Evolutionary conservation across 352 stramenopile species (phyloP).

Genomic region (Globisporangium parvum): DNA sequence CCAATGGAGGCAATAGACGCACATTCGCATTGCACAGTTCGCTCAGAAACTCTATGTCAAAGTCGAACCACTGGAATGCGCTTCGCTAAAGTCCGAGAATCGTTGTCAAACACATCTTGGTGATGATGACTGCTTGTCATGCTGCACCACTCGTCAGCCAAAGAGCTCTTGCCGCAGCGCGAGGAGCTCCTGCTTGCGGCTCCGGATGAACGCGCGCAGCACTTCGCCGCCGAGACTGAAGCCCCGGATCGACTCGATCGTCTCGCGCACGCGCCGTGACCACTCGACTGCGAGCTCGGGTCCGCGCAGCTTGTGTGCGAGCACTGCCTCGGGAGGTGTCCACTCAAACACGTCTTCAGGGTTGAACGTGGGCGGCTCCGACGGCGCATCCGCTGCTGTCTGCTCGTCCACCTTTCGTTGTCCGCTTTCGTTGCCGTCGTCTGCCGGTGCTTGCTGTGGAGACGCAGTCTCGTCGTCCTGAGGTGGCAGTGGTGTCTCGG

Average conservation of each 20-base stretch:
- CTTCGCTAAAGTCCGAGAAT: not conserved
- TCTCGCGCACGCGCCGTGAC: slow-evolving; percentile 35
- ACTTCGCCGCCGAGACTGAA: slow-evolving; percentile 54
- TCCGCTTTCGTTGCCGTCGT: not conserved
- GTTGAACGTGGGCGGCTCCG: slow-evolving; percentile 23
- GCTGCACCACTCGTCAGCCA: too few species aligned
- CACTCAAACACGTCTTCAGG: slow-evolving; percentile 63
- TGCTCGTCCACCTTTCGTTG: not conserved
- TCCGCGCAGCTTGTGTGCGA: slow-evolving; percentile 11
- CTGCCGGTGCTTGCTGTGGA: too few species aligned
- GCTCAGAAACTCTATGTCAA: not conserved
- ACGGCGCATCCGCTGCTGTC: not conserved
- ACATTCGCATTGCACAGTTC: not conserved
- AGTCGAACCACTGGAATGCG: slow-evolving; percentile 4
- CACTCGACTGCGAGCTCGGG: slow-evolving; percentile 25
- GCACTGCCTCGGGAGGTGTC: slow-evolving; percentile 24
- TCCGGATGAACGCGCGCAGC: slow-evolving; percentile 50
- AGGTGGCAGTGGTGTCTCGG: too few species aligned
- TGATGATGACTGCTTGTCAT: not conserved
- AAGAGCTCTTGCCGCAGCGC: slow-evolving; percentile 48
- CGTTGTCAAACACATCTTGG: not conserved
- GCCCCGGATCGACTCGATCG: slow-evolving; percentile 39
- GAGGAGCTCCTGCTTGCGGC: slow-evolving; percentile 55
- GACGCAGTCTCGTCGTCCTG: too few species aligned
- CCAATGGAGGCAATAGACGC: not conserved